Evolutionary conservation across 495 filamentous ascomycete species (phyloP), one percentile per base, ranked within the genome.

Genomic region (Tuber brumale): DNA sequence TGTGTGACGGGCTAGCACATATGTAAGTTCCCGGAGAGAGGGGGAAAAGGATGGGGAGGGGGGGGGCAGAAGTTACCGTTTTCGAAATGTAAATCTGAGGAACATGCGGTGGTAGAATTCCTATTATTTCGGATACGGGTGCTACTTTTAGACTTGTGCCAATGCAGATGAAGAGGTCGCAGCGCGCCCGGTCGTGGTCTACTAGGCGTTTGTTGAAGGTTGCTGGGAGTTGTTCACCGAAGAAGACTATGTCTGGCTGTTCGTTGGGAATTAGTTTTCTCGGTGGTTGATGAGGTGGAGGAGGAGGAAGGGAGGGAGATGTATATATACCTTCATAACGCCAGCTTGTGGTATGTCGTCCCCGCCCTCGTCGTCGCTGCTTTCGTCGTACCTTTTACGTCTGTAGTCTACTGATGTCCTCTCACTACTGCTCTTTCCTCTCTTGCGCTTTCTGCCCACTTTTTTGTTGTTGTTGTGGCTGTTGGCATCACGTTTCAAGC

Each of bases 121-220:
- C 90, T 1, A 94, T 92, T 37, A 97, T 93, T 85, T 98, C 95
- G 45, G 91, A 92, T 10, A 99, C 95, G 41, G 95, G 95, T 5
- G 94, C 94, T 6, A 99, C 95, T 83, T 97, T 97, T 79, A 99
- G 87, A n/a, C 91, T 94, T 1, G 95, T 98, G 70, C 95, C 95
- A 78, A 99, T 97, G 77, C 97, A 95, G 74, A 99, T 91, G 79
- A 98, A 93, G n/a, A 99, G 86, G 79, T 99, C 95, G 9, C 92
- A 93, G 27, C 87, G 85, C 71, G 93, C 89, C 57, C 89, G 88
- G 83, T 99, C 95, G 81, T 93, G 89, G 74, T 92, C 86, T 46
- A 91, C 85, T 27, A 99, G 87, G 9, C 94, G 91, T 16, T 89
- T 87, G n/a, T 92, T 91, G 84, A 99, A 99, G 69, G 90, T 88